Conservation (phyloP, 2,329 filamentous ascomycete species). For the Sclerotinia minor region DNA sequence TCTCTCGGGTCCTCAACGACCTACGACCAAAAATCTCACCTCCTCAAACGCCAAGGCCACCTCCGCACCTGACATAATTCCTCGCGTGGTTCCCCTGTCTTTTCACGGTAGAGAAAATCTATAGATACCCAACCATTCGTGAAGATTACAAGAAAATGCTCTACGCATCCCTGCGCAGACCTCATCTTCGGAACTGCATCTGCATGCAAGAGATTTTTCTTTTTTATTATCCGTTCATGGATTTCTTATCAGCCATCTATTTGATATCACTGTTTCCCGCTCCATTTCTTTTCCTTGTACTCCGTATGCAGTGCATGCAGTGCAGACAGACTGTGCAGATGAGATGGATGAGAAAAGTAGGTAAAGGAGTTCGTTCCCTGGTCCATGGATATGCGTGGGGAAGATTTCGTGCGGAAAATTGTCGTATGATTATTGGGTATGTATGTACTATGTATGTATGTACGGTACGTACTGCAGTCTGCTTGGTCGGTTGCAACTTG, state of each 20-base stretch:
- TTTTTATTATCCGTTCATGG: constrained; percentile 7
- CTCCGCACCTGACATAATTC: constrained; percentile 10
- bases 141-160: not conserved
- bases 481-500: not conserved
- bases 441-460: no score
- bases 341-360: not conserved
- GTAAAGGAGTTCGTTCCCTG: not conserved
- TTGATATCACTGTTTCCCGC: not conserved
- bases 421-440: constrained; percentile 1
- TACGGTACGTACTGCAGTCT: no score
- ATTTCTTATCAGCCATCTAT: constrained; percentile 11
- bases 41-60: not conserved
- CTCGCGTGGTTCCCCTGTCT: constrained; percentile 21
- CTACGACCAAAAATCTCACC: not conserved
- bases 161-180: not conserved
- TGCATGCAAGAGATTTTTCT: constrained; percentile 6
- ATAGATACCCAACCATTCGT: not conserved
- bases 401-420: not conserved
- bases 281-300: not conserved
- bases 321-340: no score
- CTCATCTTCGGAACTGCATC: constrained; percentile 19
- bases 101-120: not conserved
- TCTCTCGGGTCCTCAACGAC: not conserved
- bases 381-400: not conserved
- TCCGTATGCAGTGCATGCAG: not conserved